A percentile compares a stretch with the other conserved stretches of the same genome.
Evolutionary conservation across 2,329 filamentous ascomycete genomes (phyloP).

Genomic region (Aspergillus bombycis): DNA sequence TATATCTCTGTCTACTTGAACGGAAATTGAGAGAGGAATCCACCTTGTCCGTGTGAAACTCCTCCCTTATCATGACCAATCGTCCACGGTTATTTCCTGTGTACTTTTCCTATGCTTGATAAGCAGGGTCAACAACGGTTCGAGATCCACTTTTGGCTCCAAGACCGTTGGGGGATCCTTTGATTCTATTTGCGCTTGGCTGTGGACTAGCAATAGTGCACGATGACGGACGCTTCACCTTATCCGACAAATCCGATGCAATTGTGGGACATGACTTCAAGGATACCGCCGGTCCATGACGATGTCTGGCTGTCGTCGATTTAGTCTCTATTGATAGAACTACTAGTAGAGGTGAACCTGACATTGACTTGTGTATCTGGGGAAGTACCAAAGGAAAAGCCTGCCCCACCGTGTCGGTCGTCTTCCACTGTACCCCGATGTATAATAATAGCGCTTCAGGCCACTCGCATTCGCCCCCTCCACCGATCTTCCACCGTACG

Average conservation of each 20-base stretch:
- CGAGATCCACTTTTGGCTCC: conserved; percentile 1
- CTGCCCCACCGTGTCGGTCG: neutral
- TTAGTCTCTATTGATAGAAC: neutral
- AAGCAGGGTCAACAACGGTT: conserved; percentile 6
- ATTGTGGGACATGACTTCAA: neutral
- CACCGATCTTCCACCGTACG: neutral
- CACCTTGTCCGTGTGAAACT: neutral
- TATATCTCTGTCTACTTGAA: neutral
- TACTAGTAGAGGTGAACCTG: neutral
- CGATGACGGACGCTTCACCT: conserved; percentile 3
- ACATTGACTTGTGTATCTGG: neutral
- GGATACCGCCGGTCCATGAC: neutral
- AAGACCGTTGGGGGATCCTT: neutral
- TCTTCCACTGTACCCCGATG: neutral
- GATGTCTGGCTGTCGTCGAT: neutral
- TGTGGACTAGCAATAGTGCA: neutral
- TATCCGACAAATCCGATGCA: conserved; percentile 12
- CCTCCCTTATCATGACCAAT: conserved; percentile 4
- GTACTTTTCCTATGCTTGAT: conserved; percentile 10
- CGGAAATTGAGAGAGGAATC: neutral
- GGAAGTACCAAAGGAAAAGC: neutral
- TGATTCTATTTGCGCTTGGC: neutral
- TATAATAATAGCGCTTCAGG: neutral
- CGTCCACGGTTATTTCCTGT: no score
- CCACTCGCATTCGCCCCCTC: neutral